Conservation (phyloP, 495 filamentous ascomycete genomes). For the Penicillium samsonianum region DNA sequence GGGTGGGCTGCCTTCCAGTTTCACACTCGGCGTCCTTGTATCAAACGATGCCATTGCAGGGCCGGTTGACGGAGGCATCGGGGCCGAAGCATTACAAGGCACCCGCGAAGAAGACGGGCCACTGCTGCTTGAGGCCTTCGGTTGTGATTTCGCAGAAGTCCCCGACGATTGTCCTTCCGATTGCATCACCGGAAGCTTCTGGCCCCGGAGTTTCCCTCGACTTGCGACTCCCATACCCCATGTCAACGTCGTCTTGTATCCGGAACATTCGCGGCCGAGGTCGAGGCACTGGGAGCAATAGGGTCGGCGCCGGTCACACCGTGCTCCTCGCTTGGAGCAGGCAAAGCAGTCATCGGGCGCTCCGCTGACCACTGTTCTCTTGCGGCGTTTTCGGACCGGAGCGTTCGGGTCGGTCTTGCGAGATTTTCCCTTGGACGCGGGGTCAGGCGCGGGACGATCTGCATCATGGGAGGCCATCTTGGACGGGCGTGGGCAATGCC, state of each 20-base stretch:
- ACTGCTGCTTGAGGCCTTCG: constrained; percentile 16
- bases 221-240: constrained; percentile 98
- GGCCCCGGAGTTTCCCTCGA: constrained; percentile 87
- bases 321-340: constrained; percentile 76
- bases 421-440: constrained; percentile 30
- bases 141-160: constrained; percentile 19
- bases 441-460: constrained; percentile 19
- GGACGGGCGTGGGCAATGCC: constrained; percentile 12
- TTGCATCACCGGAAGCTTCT: constrained; percentile 75
- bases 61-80: constrained; percentile 9
- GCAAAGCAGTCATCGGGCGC: constrained; percentile 96
- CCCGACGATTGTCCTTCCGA: constrained; percentile 24
- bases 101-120: constrained; percentile 18
- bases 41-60: constrained; percentile 9
- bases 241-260: constrained; percentile 95
- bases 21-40: constrained; percentile 1
- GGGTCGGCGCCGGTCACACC: constrained; percentile 89
- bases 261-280: constrained; percentile 87
- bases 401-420: constrained; percentile 31
- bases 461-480: constrained; percentile 24
- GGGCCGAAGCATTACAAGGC: constrained; percentile 18
- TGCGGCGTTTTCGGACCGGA: constrained; percentile 70
- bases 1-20: constrained; percentile 6
- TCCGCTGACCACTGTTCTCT: constrained; percentile 84
- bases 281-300: constrained; percentile 97